phyloP scores from a whole-genome alignment of 352 stramenopile species.

The Phytopythium delawarense region DNA sequence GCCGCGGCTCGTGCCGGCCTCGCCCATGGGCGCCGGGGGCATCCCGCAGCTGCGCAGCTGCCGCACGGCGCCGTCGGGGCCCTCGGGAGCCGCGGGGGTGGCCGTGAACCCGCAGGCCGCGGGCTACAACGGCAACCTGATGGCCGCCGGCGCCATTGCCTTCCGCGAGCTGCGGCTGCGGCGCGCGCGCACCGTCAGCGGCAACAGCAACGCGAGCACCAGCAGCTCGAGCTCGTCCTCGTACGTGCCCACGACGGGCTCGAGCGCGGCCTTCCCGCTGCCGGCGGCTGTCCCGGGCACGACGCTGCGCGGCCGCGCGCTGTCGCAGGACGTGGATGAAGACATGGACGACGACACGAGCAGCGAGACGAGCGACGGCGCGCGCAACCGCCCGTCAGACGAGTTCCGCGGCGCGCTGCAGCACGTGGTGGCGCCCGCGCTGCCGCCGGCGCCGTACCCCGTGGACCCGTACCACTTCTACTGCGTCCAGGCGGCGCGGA shows the following conservation, averaged over 20 bases:
- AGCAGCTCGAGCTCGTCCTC: slow-evolving; percentile 50
- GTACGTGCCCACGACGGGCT: slow-evolving; percentile 31
- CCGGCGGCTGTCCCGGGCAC: not conserved
- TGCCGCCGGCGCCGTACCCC: slow-evolving; percentile 65
- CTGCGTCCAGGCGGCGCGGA: slow-evolving; percentile 20
- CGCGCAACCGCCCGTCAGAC: slow-evolving; percentile 3
- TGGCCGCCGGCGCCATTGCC: slow-evolving; percentile 2
- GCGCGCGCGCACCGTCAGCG: slow-evolving; percentile 51
- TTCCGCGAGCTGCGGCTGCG: slow-evolving; percentile 22
- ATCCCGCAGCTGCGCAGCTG: slow-evolving; percentile 51
- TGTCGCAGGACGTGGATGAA: slow-evolving; percentile 34
- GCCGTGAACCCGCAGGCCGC: slow-evolving; percentile 6
- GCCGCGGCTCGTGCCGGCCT: slow-evolving; percentile 2
- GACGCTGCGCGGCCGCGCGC: not conserved
- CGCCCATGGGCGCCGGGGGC: slow-evolving; percentile 15
- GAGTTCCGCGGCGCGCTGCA: slow-evolving; percentile 24
- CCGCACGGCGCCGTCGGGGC: slow-evolving; percentile 22
- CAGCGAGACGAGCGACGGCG: slow-evolving; percentile 3
- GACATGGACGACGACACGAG: slow-evolving; percentile 24
- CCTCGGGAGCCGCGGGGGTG: slow-evolving; percentile 1
- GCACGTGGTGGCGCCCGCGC: slow-evolving; percentile 42
- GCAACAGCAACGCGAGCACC: slow-evolving; percentile 62
- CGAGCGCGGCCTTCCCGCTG: slow-evolving; percentile 11
- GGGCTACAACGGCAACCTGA: not conserved
- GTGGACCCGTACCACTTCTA: slow-evolving; percentile 85